phyloP scores from a whole-genome alignment of 1,284 basidiomycete species.

The Ustilago cynodontis region DNA sequence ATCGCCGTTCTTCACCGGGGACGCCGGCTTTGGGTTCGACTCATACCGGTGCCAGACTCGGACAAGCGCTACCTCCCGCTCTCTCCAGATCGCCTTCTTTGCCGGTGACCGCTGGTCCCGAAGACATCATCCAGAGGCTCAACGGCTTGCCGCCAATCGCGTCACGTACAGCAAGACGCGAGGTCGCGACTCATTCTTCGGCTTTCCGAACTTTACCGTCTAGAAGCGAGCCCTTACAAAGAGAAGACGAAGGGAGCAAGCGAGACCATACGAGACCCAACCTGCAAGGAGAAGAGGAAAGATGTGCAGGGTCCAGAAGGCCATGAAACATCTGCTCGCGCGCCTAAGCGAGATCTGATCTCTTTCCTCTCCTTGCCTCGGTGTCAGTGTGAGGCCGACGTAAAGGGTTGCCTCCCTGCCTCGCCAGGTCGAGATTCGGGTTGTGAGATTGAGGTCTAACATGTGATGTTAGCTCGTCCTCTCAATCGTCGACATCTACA shows the following conservation, averaged over 20 bases:
- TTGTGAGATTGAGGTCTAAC: neutral
- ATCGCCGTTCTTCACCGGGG: too few relatives aligned
- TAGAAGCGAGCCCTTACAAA: neutral
- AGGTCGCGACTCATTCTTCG: neutral
- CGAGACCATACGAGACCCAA: constrained; percentile 6
- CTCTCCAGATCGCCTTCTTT: neutral
- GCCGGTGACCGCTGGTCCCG: neutral
- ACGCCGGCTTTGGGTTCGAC: too few relatives aligned
- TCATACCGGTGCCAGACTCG: too few relatives aligned
- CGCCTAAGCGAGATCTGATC: constrained; percentile 3
- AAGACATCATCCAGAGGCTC: neutral
- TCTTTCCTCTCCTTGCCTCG: constrained; percentile 28
- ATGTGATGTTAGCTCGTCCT: neutral
- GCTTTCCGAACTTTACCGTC: neutral
- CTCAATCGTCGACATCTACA: neutral
- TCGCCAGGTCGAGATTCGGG: neutral
- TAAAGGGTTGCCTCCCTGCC: constrained; percentile 28
- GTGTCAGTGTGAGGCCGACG: constrained; percentile 31
- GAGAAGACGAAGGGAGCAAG: neutral
- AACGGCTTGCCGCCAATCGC: neutral
- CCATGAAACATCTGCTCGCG: neutral
- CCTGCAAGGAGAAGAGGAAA: constrained; percentile 1
- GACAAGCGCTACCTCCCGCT: too few relatives aligned
- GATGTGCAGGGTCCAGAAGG: constrained; percentile 22
- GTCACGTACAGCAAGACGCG: neutral